A percentile compares a stretch with the other conserved stretches of the same genome.
phyloP scores from a whole-genome alignment of 805 yeast species.

The Ogataea henricii region DNA sequence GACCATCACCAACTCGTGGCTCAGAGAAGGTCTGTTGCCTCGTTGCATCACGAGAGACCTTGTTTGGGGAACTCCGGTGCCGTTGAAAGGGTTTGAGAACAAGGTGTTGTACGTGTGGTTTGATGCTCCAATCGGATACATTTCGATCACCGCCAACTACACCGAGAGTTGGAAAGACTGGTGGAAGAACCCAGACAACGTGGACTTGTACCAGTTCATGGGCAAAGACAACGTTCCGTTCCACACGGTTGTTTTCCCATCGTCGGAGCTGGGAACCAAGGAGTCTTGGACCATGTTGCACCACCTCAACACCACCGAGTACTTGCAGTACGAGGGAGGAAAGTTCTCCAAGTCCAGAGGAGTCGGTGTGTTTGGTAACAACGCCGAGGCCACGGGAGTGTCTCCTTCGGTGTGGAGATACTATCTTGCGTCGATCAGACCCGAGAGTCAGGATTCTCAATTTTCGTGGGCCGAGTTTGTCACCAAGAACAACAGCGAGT shows the following conservation, averaged over 20 bases:
- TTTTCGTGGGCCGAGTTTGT: conserved; percentile 98
- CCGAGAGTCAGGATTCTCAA: conserved; percentile 94
- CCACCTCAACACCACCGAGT: conserved; percentile 93
- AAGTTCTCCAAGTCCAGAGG: conserved; percentile 98
- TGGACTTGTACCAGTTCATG: conserved; percentile 93
- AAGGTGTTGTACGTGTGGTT: conserved; percentile 98
- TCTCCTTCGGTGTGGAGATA: conserved; percentile 97
- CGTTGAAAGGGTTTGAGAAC: conserved; percentile 78
- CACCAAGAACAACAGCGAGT: conserved; percentile 87
- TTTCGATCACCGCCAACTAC: conserved; percentile 94
- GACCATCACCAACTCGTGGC: conserved; percentile 90
- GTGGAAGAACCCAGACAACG: conserved; percentile 95
- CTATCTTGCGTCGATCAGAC: conserved; percentile 88
- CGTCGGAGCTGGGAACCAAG: conserved; percentile 83
- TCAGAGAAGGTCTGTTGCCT: conserved; percentile 88
- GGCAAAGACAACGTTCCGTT: conserved; percentile 99
- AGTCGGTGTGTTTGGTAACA: conserved; percentile 97
- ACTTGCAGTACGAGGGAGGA: conserved; percentile 96
- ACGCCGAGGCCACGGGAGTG: conserved; percentile 90
- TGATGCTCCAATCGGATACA: conserved; percentile 96
- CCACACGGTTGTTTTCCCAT: conserved; percentile 98
- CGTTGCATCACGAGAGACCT: conserved; percentile 97
- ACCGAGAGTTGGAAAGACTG: conserved; percentile 79
- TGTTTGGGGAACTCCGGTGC: conserved; percentile 98
- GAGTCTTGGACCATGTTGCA: conserved; percentile 90